These are phyloP conservation scores for Cladosporium sphaerospermum DNA, from an alignment of 2,329 filamentous ascomycete species.

Conservation along the genomic window DNA sequence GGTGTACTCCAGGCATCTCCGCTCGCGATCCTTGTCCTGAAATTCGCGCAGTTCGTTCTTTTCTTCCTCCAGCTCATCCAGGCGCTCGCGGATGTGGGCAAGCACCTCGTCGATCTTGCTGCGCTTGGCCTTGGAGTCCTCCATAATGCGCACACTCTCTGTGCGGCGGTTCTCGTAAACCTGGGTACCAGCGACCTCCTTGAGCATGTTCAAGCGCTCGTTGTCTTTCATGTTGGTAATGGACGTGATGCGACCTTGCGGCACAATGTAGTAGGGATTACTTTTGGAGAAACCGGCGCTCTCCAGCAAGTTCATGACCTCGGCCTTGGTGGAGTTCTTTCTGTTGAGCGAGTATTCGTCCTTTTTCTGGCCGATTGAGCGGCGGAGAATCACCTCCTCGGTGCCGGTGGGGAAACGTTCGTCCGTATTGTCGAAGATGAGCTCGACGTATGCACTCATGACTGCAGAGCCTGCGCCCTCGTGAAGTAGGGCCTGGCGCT, in stretches of 20 bases:
- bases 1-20: slow-evolving; percentile 87
- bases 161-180: slow-evolving; percentile 89
- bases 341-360: slow-evolving; percentile 97
- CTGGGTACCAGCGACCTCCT: slow-evolving; percentile 97
- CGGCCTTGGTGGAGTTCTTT: slow-evolving; percentile 89
- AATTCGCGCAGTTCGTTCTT: slow-evolving; percentile 92
- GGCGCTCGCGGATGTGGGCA: slow-evolving; percentile 82
- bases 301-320: slow-evolving; percentile 92
- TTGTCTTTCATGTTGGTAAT: slow-evolving; percentile 98
- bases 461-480: slow-evolving; percentile 96
- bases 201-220: slow-evolving; percentile 80
- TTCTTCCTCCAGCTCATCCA: slow-evolving; percentile 88
- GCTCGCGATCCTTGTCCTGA: slow-evolving; percentile 90
- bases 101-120: slow-evolving; percentile 90
- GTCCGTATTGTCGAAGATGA: slow-evolving; percentile 97
- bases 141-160: slow-evolving; percentile 94
- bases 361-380: slow-evolving; percentile 95
- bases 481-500: slow-evolving; percentile 92
- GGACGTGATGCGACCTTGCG: slow-evolving; percentile 89
- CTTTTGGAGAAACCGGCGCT: slow-evolving; percentile 94
- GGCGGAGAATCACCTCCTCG: slow-evolving; percentile 80
- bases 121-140: slow-evolving; percentile 90
- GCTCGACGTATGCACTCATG: slow-evolving; percentile 98
- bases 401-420: slow-evolving; percentile 91
- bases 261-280: slow-evolving; percentile 98